Evolutionary conservation across 805 yeast genomes (phyloP), one percentile per base, ranked within the genome.

Genomic region (Wickerhamomyces sydowiorum): DNA sequence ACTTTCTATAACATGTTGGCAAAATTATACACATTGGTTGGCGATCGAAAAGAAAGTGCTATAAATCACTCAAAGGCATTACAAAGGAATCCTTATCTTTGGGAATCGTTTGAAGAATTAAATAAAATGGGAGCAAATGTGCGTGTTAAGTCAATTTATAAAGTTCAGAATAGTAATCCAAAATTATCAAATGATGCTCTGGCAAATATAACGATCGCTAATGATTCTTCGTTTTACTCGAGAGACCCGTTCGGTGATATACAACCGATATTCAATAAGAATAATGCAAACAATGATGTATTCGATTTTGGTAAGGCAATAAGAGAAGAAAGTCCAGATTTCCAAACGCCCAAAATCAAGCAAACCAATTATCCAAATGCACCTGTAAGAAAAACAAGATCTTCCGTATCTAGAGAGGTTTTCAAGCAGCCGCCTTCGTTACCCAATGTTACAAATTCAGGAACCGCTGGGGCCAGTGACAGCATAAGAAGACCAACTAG

Each of bases 81-180:
- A 43, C 77, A 78, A 45, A 63, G 72, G 48, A 86, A 93, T 57
- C 96, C 95, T 15, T 86, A 70, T 56, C 72, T 88, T 32, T 88
- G 93, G 76, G 96, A 88, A 56, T 88, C 96, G 0, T 80, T 87
- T 48, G 87, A 82, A 49, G 81, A 82, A 34, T 65, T 93, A 37
- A 79, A 88, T 52, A 70, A 72, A 37, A 65, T 83, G 64, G 93
- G 95, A 12, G 86, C 83, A 17, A 75, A 75, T 44, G 72, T 88
- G 17, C 76, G 79, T 44, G 78, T 82, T 6, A 75, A 75, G 48
- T 60, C 79, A 0, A 66, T 80, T 23, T 81, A 69, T 58, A 72
- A 70, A 43, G 46, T 40, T n/a, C n/a, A n/a, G n/a, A n/a, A n/a
- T n/a, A n/a, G n/a, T n/a, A n/a, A n/a, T n/a, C n/a, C n/a, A n/a